Percentiles rank a stretch among this genome's conserved stretches.
These are phyloP conservation scores for Intubia oerlemansii DNA, from an alignment of 2,329 filamentous ascomycete species.

Conservation along the genomic window DNA sequence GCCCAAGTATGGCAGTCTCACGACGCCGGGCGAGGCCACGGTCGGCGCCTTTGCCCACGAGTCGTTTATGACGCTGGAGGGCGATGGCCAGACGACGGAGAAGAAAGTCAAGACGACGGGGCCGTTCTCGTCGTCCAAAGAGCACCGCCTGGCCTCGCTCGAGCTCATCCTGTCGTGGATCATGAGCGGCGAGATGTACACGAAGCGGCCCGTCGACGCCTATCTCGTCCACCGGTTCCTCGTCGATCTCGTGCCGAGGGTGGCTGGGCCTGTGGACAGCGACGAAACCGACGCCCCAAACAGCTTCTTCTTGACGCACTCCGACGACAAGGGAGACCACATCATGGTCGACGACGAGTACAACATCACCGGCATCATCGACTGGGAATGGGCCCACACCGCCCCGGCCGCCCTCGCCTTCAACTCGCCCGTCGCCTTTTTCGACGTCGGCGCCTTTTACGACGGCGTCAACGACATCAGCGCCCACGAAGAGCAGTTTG, in stretches of 20 bases:
- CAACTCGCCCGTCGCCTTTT: no score
- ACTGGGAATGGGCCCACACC: slow-evolving; percentile 1
- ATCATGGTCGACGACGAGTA: slow-evolving; percentile 1
- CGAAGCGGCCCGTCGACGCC: not conserved
- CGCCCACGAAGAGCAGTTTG: no score
- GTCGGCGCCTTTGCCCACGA: not conserved
- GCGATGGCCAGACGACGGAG: no score
- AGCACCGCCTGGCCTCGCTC: not conserved
- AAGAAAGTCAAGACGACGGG: no score
- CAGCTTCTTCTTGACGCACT: slow-evolving; percentile 2
- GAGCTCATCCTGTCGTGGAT: not conserved
- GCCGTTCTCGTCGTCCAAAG: not conserved
- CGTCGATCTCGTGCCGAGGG: not conserved
- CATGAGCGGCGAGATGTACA: not conserved
- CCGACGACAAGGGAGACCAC: slow-evolving; percentile 4
- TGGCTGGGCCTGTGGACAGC: not conserved
- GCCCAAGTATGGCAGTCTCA: not conserved
- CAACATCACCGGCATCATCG: slow-evolving; percentile 2
- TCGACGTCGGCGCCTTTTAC: no score
- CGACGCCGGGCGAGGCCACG: no score
- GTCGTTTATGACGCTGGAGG: not conserved
- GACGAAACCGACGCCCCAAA: not conserved
- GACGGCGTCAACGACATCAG: no score
- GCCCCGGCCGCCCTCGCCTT: not conserved
- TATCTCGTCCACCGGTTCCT: slow-evolving; percentile 1